Evolutionary conservation across 768 basidiomycete species (phyloP), one percentile per base, ranked within the genome.

Genomic region (Tephrocybe rancida): DNA sequence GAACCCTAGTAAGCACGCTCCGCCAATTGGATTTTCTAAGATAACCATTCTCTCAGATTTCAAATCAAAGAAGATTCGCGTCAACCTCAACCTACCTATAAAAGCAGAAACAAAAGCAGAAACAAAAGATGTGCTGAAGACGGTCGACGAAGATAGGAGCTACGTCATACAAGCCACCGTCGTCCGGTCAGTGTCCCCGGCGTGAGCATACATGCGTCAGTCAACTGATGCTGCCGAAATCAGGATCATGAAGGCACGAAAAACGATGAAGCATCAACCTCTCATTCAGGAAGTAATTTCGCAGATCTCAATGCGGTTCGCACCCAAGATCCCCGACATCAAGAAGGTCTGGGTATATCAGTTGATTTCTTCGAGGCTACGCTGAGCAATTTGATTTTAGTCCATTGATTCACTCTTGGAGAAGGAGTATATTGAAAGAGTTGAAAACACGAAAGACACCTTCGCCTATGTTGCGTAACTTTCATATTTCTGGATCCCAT

Each of bases 371-470:
- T 52, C 41, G 16, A 18, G 3, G 38, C 41, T 37, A 27, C 18
- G 45, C 42, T 62, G 30, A 64, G 59, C 61, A 13, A 61, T 44
- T 4, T 35, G 57, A 44, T 32, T n/a, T 11, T 54, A 91, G 89
- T 91, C 92, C 3, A 96, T 98, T 54, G 94, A 96, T 66, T 86
- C 86, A 13, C 75, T 98, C 18, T 76, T 98, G 44, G 96, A 98
- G 75, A 96, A 96, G 74, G 96, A 99, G 69, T 99, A 98, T 69
- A 90, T 99, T 61, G 95, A 98, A 66, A 87, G 96, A 26, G 88
- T 93, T 13, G 92, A 94, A 19, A 91, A 88, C 10, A 86, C 88
- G n/a, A 87, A 89, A 65, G 94, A 96, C 71, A 90, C 90, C 30
- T 93, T 92, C 68, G 84, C 85, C 44, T 90, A 90, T 66, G 81